These are phyloP conservation scores for Colletotrichum spinosum DNA, from an alignment of 2,329 filamentous ascomycete species.

Conservation along the genomic window DNA sequence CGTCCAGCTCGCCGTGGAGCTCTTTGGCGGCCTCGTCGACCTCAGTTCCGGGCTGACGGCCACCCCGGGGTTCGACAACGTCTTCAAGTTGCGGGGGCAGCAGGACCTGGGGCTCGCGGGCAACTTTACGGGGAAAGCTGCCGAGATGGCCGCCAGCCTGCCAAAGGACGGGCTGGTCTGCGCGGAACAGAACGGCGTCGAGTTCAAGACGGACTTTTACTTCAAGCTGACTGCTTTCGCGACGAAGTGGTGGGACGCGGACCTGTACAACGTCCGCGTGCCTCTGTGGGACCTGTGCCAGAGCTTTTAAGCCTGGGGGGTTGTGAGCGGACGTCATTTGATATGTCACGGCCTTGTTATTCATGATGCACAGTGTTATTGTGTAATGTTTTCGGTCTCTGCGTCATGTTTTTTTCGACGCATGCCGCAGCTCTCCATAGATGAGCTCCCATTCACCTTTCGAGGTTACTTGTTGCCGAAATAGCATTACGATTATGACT, in stretches of 20 bases:
- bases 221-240: conserved; percentile 44
- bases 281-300: conserved; percentile 37
- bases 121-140: conserved; percentile 23
- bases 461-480: conserved; percentile 11
- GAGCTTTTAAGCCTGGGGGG: conserved; percentile 19
- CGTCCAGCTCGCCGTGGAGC: conserved; percentile 51
- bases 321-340: neutral
- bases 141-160: conserved; percentile 25
- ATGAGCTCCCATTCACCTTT: neutral
- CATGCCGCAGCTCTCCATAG: too few species aligned
- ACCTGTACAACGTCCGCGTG: conserved; percentile 39
- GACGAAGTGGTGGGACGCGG: conserved; percentile 42
- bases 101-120: conserved; percentile 39
- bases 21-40: conserved; percentile 50
- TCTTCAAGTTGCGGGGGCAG: conserved; percentile 45
- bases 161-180: conserved; percentile 39
- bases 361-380: conserved; percentile 18
- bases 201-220: conserved; percentile 42
- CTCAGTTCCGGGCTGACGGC: conserved; percentile 52
- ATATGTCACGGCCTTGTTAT: neutral
- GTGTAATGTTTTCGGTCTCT: neutral
- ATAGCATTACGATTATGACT: neutral
- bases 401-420: neutral
- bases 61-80: conserved; percentile 50
- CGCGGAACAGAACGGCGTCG: conserved; percentile 40